A percentile compares a stretch with the other conserved stretches of the same genome.
phyloP scores from a whole-genome alignment of 2,329 filamentous ascomycete genomes.

The Pyricularia sp. region DNA sequence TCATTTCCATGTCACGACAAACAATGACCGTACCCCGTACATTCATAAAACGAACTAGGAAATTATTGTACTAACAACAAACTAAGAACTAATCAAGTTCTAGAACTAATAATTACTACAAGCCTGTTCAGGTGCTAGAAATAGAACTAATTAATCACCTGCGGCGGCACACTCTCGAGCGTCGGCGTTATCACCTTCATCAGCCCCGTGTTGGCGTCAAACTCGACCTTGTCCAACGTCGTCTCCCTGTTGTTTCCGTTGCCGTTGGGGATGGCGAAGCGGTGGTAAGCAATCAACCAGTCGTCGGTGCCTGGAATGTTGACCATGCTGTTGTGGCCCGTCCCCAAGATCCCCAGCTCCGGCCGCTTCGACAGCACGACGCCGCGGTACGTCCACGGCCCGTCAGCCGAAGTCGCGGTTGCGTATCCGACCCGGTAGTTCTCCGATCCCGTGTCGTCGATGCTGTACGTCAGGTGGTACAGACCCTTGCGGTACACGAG shows the following conservation, averaged over 20 bases:
- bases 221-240: conserved; percentile 29
- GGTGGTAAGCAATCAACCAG: conserved; percentile 41
- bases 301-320: conserved; percentile 36
- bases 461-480: conserved; percentile 39
- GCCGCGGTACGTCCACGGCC: conserved; percentile 35
- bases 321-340: conserved; percentile 34
- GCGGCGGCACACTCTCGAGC: conserved; percentile 4
- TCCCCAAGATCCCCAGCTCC: conserved; percentile 30
- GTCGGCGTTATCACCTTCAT: conserved; percentile 5
- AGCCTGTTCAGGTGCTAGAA: not conserved
- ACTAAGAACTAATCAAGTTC: not conserved
- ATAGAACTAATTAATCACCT: not conserved
- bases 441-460: conserved; percentile 34
- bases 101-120: not conserved
- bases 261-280: conserved; percentile 34
- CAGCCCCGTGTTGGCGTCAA: conserved; percentile 17
- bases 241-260: conserved; percentile 32
- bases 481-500: conserved; percentile 32
- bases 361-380: conserved; percentile 32
- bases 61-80: not conserved
- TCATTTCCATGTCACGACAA: no score
- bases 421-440: conserved; percentile 39
- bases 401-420: conserved; percentile 24
- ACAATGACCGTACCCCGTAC: no score
- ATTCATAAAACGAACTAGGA: no score